Base-by-base conservation (phyloP, 306 rosid genomes). In the Cucurbita argyrosperma region DNA sequence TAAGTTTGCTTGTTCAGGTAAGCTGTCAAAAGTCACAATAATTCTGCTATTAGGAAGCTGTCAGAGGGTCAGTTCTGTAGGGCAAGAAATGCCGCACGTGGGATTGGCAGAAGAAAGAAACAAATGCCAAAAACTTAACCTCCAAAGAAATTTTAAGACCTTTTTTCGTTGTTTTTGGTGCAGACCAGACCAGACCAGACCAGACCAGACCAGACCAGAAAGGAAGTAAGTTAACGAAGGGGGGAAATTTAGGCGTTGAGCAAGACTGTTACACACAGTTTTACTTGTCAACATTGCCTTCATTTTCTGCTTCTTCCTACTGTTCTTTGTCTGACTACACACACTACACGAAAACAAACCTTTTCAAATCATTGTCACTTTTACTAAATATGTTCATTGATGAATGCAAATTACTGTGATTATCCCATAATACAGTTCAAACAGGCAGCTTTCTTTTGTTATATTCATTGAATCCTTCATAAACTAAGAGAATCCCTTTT, bases 1-100 rank as follows among this genome's bases (percentile, higher is more conserved):
- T 70, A 70, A 70, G 74, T 70, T 70, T 49, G 74, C 74, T 70
- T 70, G 74, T 70, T 70, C 74, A 51, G 74, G 74, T 70, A 70
- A 50, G 43, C 74, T 70, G 74, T 70, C 74, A 70, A 70, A 70
- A 14, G 16, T 51, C 74, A 35, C 59, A 70, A 49, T 70, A 50
- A 51, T 70, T 70, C 74, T 70, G 74, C 53, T 45, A 66, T 66
- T 45, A 66, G 55, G 72, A 66, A 66, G 72, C 72, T 43, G 72
- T 66, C 72, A 66, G 74, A 30, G 59, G 19, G 46, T 70, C 59
- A 70, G 74, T 50, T 12, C 74, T 70, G 59, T 51, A 35, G 60
- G 45, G 46, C 74, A 30, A 51, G 74, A 70, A 70, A 16, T 16
- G 74, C 74, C 74, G 56, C 74, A 70, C 74, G 74, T 70, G 74